Conservation (phyloP, 192 early-diverging fungal species). For the Coemansia sp. region DNA sequence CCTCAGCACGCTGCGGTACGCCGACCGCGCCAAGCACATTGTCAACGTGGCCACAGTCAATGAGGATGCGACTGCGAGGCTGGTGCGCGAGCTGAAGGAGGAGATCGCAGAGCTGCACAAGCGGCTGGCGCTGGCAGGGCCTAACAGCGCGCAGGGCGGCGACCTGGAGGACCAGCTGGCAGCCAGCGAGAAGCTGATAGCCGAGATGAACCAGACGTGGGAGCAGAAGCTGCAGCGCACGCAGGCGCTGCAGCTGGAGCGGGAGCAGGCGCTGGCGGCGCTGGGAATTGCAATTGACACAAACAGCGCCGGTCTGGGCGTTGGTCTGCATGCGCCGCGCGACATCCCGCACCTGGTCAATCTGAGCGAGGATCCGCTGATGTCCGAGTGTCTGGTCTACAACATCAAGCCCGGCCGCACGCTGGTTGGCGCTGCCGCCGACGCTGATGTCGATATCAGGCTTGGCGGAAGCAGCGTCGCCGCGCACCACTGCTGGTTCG, state of each 20-base stretch:
- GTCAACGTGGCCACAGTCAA: slow-evolving; percentile 90
- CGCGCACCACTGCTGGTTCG: slow-evolving; percentile 73
- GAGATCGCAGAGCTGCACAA: slow-evolving; percentile 70
- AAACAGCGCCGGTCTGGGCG: slow-evolving; percentile 51
- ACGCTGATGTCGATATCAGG: slow-evolving; percentile 32
- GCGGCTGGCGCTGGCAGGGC: slow-evolving; percentile 56
- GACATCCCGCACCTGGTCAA: slow-evolving; percentile 85
- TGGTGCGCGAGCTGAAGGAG: slow-evolving; percentile 81
- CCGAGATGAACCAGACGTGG: slow-evolving; percentile 80
- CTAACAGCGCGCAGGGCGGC: slow-evolving; percentile 15
- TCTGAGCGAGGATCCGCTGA: slow-evolving; percentile 84
- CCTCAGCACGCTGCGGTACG: slow-evolving; percentile 84
- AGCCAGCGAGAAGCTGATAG: slow-evolving; percentile 84
- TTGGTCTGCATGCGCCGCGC: slow-evolving; percentile 77
- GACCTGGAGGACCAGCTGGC: slow-evolving; percentile 75
- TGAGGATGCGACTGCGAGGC: slow-evolving; percentile 77
- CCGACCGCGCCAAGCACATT: slow-evolving; percentile 87
- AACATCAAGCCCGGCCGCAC: slow-evolving; percentile 76
- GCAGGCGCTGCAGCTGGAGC: slow-evolving; percentile 68
- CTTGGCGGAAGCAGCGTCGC: slow-evolving; percentile 64
- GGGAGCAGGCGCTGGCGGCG: slow-evolving; percentile 74
- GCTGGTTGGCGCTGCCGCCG: slow-evolving; percentile 61
- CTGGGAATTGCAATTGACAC: slow-evolving; percentile 77
- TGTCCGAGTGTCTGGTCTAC: slow-evolving; percentile 91
- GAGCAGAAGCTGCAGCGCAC: slow-evolving; percentile 77